Evolutionary conservation across 192 early-diverging fungal genomes (phyloP).

Genomic region (Mortierella alpina): DNA sequence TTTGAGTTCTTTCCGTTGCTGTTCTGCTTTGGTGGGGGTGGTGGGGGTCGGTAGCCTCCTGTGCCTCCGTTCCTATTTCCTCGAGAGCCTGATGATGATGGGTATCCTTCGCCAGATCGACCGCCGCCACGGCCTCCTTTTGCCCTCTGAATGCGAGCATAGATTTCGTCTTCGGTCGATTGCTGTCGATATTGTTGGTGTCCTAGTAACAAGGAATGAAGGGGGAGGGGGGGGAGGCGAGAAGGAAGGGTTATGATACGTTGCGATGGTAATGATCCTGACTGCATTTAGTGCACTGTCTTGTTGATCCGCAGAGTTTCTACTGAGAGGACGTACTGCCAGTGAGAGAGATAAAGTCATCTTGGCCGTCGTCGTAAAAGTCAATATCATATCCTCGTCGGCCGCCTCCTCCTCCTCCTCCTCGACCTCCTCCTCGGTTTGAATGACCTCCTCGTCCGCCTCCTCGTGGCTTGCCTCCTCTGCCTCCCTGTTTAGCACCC

Average conservation of each 20-base stretch:
- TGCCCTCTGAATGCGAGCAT: conserved; percentile 27
- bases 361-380: conserved; percentile 27
- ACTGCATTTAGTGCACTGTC: background rate
- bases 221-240: background rate
- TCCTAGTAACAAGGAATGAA: conserved; percentile 12
- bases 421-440: conserved; percentile 16
- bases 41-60: conserved; percentile 12
- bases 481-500: conserved; percentile 25
- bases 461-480: conserved; percentile 25
- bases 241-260: background rate
- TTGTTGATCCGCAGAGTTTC: background rate
- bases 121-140: conserved; percentile 21
- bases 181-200: conserved; percentile 27
- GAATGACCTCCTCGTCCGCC: conserved; percentile 21
- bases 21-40: conserved; percentile 36
- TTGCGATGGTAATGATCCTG: background rate
- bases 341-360: conserved; percentile 25
- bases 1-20: conserved; percentile 51
- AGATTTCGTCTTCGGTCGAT: conserved; percentile 27
- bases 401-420: background rate
- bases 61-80: conserved; percentile 1
- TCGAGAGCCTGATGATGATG: background rate
- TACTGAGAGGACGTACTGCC: conserved; percentile 8
- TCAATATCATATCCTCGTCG: conserved; percentile 12
- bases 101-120: background rate